Percentiles rank a stretch among this genome's conserved stretches.
These are phyloP conservation scores for Agrocybe pediades DNA, from an alignment of 768 basidiomycete genomes.

Conservation along the genomic window DNA sequence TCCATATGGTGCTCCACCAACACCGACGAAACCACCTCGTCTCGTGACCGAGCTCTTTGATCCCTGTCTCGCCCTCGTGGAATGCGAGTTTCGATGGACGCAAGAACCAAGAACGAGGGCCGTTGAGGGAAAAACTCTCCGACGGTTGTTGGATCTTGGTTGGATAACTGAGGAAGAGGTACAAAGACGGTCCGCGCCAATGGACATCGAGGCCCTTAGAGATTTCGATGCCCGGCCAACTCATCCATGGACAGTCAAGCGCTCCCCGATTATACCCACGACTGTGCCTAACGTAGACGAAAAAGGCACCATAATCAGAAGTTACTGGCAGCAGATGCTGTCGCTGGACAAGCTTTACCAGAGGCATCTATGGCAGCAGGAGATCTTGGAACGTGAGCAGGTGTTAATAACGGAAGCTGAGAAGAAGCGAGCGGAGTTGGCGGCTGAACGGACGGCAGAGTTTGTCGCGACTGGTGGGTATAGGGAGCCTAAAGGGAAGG, in stretches of 20 bases:
- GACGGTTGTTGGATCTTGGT: conserved; percentile 37
- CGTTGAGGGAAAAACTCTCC: conserved; percentile 37
- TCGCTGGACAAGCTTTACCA: conserved; percentile 10
- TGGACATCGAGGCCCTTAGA: conserved; percentile 36
- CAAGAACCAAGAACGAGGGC: conserved; percentile 29
- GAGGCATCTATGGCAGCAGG: too few relatives aligned
- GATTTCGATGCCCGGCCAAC: conserved; percentile 23
- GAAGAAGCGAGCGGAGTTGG: too few relatives aligned
- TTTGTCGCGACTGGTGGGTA: background rate
- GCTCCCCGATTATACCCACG: conserved; percentile 6
- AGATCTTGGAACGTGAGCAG: too few relatives aligned
- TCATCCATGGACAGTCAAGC: conserved; percentile 22
- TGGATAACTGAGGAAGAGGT: conserved; percentile 41
- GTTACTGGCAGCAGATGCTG: conserved; percentile 6
- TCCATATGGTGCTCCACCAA: conserved; percentile 6
- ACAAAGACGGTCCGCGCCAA: conserved; percentile 24
- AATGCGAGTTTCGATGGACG: conserved; percentile 40
- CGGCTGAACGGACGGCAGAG: background rate
- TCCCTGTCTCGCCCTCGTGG: conserved; percentile 35
- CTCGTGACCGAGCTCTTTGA: conserved; percentile 38
- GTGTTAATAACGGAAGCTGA: too few relatives aligned
- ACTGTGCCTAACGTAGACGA: conserved; percentile 11
- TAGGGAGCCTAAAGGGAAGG: background rate
- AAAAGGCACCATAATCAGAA: conserved; percentile 9
- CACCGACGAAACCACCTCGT: background rate